Base-by-base conservation (phyloP, 306 rosid genomes). In the Phaseolus lunatus region DNA sequence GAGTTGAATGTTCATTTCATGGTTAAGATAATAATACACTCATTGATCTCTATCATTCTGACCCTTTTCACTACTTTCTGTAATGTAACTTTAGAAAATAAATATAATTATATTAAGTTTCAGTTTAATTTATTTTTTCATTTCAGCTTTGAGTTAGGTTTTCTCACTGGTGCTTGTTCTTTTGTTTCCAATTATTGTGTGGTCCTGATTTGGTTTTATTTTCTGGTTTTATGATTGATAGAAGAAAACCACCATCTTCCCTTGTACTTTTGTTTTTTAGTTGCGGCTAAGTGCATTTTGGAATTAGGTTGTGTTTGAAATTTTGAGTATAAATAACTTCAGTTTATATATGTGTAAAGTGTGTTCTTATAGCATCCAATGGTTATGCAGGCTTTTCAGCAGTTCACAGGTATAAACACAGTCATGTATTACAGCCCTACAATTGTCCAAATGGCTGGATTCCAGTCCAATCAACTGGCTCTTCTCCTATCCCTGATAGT, bases 341-440 rank as follows among this genome's bases (percentile, higher is more conserved):
- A 16, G 47, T 59, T 27, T 67, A 59, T 50, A 20, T 37, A 37
- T 8, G 22, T 68, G 56, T 67, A 33, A 71, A 56, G 26, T 65
- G 67, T 26, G 35, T 75, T 71, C 87, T 81, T 16, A 84, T 54
- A 31, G 49, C 69, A 44, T 62, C 63, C 49, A 52, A 70, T 81
- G 80, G 57, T 48, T 83, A 20, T 79, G 86, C 89, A 93, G 98
- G 91, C 90, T 19, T 93, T 93, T 73, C 97, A 93, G 87, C 97
- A 93, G 84, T 91, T 93, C 70, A 86, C 93, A 14, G 98, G 98
- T 37, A 93, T 93, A 81, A 93, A 93, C 88, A 93, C 98, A 3
- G 98, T 93, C 69, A 93, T 93, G 98, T 93, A 93, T 86, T 93
- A 93, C 88, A 93, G 98, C 85, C 97, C 98, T 50, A 93, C 97